Percentiles rank a stretch among this genome's conserved stretches.
Conservation (phyloP, 208 protist genomes). For the Eutreptiella sp. region DNA sequence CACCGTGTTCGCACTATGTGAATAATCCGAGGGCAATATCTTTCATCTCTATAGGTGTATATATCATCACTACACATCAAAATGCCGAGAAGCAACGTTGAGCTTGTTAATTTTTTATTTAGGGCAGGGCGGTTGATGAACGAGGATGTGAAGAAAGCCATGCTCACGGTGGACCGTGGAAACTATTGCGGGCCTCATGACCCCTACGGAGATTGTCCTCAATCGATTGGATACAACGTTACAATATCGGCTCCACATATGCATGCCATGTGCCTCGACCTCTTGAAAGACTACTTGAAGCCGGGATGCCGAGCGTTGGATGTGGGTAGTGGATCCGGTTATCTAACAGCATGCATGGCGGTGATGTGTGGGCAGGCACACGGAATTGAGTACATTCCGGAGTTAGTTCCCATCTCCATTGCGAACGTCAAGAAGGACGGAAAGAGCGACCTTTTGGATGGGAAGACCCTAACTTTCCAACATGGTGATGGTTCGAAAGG, state of each 20-base stretch:
- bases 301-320: conserved; percentile 47
- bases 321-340: conserved; percentile 75
- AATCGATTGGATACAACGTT: conserved; percentile 64
- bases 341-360: conserved; percentile 66
- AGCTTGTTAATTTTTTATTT: conserved; percentile 52
- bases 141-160: conserved; percentile 44
- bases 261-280: conserved; percentile 73
- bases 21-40: no score
- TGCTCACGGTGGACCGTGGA: conserved; percentile 61
- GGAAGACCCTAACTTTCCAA: conserved; percentile 43
- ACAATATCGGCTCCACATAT: conserved; percentile 83
- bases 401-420: conserved; percentile 45
- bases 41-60: no score
- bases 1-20: no score
- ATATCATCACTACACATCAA: no score
- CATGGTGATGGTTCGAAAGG: conserved; percentile 57
- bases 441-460: conserved; percentile 41
- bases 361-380: conserved; percentile 48
- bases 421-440: conserved; percentile 39
- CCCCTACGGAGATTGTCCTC: conserved; percentile 62
- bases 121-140: conserved; percentile 48
- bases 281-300: conserved; percentile 49
- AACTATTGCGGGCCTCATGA: conserved; percentile 48
- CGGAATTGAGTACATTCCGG: conserved; percentile 66
- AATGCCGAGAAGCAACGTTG: conserved; percentile 49